A percentile compares a stretch with the other conserved stretches of the same genome.
phyloP scores from a whole-genome alignment of 805 yeast genomes.

The Pichia rugopelliculosa region DNA sequence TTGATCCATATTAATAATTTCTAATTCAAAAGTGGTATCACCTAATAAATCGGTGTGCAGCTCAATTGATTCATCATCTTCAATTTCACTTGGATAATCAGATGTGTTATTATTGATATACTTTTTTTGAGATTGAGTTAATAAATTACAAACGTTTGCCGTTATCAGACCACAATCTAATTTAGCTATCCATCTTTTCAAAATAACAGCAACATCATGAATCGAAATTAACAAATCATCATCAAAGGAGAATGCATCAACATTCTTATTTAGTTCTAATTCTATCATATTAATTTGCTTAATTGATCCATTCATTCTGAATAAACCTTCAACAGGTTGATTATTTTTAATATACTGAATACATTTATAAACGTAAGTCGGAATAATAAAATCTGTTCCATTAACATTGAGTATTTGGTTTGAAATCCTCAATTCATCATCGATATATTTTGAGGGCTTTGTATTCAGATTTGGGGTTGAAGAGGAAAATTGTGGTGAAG shows the following conservation, averaged over 20 bases:
- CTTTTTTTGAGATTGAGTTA: conserved; percentile 1
- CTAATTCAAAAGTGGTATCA: not conserved
- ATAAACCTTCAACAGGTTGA: conserved; percentile 29
- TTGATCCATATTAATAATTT: not conserved
- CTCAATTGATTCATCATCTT: not conserved
- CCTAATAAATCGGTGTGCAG: not conserved
- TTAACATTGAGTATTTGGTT: conserved; percentile 9
- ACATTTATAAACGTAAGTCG: conserved; percentile 27
- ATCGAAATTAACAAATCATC: conserved; percentile 15
- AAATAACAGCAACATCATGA: conserved; percentile 32
- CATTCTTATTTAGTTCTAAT: conserved; percentile 17
- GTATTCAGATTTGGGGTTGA: conserved; percentile 9
- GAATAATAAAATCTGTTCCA: conserved; percentile 16
- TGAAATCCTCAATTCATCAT: conserved; percentile 19
- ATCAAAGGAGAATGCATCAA: conserved; percentile 16
- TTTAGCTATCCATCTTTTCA: conserved; percentile 30
- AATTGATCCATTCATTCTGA: conserved; percentile 31
- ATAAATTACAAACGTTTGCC: conserved; percentile 13
- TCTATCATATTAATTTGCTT: conserved; percentile 28
- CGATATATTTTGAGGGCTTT: conserved; percentile 11
- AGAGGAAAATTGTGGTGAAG: conserved; percentile 8
- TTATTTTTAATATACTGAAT: conserved; percentile 21
- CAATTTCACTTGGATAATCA: conserved; percentile 8
- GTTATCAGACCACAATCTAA: conserved; percentile 27
- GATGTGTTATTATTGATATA: not conserved